These are phyloP conservation scores for Lodderomyces metapsilosis DNA, from an alignment of 1,139 yeast genomes.

Conservation along the genomic window DNA sequence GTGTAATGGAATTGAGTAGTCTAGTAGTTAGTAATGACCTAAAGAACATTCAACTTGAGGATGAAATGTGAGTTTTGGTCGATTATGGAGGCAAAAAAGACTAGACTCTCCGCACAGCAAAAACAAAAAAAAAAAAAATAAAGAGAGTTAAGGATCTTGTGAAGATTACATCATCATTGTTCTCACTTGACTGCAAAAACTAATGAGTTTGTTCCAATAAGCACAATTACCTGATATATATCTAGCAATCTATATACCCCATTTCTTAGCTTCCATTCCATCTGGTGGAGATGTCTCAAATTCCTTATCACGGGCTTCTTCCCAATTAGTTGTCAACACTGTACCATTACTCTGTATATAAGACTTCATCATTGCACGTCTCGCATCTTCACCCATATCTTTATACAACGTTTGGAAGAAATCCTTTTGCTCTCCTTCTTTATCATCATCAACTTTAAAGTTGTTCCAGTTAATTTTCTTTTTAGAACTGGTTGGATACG, in stretches of 20 bases:
- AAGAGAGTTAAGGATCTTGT: background rate
- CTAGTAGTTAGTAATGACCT: slow-evolving; percentile 4
- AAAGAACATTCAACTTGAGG: slow-evolving; percentile 4
- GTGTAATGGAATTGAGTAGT: slow-evolving; percentile 5
- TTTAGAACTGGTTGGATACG: slow-evolving; percentile 65
- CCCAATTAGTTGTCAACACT: slow-evolving; percentile 91
- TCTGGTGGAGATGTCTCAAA: slow-evolving; percentile 81
- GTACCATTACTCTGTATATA: slow-evolving; percentile 94
- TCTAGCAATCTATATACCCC: slow-evolving; percentile 31
- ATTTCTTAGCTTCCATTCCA: slow-evolving; percentile 53
- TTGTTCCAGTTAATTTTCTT: slow-evolving; percentile 71
- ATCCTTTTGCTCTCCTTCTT: slow-evolving; percentile 53
- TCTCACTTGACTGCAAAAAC: too few species aligned
- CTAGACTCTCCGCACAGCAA: too few species aligned
- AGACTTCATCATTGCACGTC: slow-evolving; percentile 96
- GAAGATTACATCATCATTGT: background rate
- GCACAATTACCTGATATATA: too few species aligned
- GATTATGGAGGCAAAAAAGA: background rate
- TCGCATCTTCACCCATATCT: slow-evolving; percentile 84
- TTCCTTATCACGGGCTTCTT: slow-evolving; percentile 67
- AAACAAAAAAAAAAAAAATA: background rate
- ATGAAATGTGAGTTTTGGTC: background rate
- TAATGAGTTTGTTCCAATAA: too few species aligned
- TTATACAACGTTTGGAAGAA: slow-evolving; percentile 76
- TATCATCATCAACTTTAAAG: slow-evolving; percentile 52